These are phyloP conservation scores for Aspergillus hiratsukae DNA, from an alignment of 2,329 filamentous ascomycete species.

Conservation along the genomic window DNA sequence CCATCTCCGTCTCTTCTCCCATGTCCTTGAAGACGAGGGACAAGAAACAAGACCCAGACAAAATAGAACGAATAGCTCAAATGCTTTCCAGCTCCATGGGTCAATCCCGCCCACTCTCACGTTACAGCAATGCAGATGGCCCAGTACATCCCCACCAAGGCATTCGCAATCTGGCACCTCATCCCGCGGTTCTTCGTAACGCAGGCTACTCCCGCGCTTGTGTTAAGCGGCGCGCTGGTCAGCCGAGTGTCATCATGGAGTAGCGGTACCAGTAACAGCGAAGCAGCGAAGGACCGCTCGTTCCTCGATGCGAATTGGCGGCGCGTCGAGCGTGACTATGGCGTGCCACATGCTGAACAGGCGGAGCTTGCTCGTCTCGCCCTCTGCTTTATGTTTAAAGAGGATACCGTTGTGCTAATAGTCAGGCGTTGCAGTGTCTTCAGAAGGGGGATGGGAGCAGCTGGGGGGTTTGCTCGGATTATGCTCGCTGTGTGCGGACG, in stretches of 20 bases:
- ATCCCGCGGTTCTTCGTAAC: slow-evolving; percentile 25
- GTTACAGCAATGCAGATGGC: slow-evolving; percentile 24
- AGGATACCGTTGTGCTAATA: slow-evolving; percentile 32
- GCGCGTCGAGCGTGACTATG: slow-evolving; percentile 18
- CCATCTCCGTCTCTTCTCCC: background rate
- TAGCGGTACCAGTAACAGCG: background rate
- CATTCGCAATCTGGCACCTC: slow-evolving; percentile 23
- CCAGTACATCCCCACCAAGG: slow-evolving; percentile 21
- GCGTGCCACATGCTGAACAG: slow-evolving; percentile 8
- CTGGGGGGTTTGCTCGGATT: slow-evolving; percentile 37
- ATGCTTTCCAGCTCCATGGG: slow-evolving; percentile 40
- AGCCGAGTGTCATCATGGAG: slow-evolving; percentile 4
- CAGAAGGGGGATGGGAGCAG: slow-evolving; percentile 24
- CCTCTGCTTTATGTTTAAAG: slow-evolving; percentile 19
- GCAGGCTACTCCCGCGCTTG: slow-evolving; percentile 16
- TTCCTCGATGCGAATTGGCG: slow-evolving; percentile 11
- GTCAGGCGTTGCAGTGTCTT: slow-evolving; percentile 37
- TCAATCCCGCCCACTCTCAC: slow-evolving; percentile 36
- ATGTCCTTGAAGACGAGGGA: background rate
- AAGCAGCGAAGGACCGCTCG: slow-evolving; percentile 1
- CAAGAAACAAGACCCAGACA: background rate
- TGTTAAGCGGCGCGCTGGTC: slow-evolving; percentile 17
- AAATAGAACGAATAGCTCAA: background rate
- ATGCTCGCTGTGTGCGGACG: slow-evolving; percentile 18
- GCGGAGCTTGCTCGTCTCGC: slow-evolving; percentile 14